Conservation (phyloP, 2,329 filamentous ascomycete species). For the Microcera coccophila region DNA sequence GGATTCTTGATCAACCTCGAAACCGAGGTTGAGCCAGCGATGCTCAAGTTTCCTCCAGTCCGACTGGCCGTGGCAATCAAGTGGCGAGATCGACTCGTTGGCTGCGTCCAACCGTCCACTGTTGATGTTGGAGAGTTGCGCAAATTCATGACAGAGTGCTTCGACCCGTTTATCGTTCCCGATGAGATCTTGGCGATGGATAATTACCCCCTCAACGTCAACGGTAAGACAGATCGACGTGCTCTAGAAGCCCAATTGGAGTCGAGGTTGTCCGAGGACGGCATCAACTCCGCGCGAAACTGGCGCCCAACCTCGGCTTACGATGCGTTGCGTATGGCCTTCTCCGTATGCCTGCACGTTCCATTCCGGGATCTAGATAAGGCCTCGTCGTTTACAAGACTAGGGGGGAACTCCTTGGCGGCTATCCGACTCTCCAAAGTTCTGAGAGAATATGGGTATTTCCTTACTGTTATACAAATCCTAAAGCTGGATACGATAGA, state of each 20-base stretch:
- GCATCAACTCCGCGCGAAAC: no score
- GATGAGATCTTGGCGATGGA: not conserved
- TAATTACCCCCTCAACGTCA: not conserved
- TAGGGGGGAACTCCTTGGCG: not conserved
- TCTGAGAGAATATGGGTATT: no score
- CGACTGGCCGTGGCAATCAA: not conserved
- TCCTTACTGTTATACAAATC: no score
- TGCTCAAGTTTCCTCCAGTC: not conserved
- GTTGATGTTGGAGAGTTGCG: not conserved
- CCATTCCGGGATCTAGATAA: not conserved
- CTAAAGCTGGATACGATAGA: no score
- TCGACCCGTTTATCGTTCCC: not conserved
- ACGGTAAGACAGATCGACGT: not conserved
- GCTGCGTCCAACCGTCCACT: not conserved
- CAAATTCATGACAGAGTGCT: not conserved
- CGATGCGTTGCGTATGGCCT: no score
- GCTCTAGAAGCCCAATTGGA: no score
- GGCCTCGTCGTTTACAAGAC: not conserved
- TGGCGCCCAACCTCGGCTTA: no score
- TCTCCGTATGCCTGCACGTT: no score
- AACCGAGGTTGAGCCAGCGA: not conserved
- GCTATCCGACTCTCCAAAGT: not conserved
- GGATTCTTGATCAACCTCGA: constrained; percentile 1
- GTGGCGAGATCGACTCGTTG: not conserved
- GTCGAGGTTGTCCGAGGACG: no score